A percentile compares a stretch with the other conserved stretches of the same genome.
These are phyloP conservation scores for Bolboschoenus planiculmis DNA, from an alignment of 176 grass and related monocot species.

Conservation along the genomic window DNA sequence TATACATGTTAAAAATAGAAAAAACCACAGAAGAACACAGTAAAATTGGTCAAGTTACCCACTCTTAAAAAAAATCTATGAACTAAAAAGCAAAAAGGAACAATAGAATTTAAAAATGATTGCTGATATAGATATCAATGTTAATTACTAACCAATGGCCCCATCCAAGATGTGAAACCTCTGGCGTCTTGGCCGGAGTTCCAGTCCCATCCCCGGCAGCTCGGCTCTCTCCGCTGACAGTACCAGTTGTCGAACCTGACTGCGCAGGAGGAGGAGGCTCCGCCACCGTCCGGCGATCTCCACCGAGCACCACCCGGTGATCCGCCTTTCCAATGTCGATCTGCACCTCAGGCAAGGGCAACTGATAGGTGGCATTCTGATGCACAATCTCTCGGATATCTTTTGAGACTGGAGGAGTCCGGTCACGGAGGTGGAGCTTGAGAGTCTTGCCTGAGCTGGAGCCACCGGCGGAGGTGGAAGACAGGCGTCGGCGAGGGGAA, in stretches of 20 bases:
- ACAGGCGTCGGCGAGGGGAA: constrained; percentile 14
- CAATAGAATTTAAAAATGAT: neutral
- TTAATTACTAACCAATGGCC: constrained; percentile 32
- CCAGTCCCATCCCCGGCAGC: constrained; percentile 13
- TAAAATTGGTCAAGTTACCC: neutral
- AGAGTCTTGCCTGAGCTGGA: constrained; percentile 33
- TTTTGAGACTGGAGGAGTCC: constrained; percentile 35
- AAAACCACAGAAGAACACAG: neutral
- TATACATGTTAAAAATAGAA: neutral
- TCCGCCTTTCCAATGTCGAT: constrained; percentile 55
- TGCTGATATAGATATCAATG: neutral
- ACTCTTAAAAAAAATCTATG: neutral
- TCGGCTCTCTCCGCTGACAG: constrained; percentile 34
- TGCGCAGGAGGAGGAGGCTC: constrained; percentile 24
- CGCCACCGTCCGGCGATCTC: constrained; percentile 18
- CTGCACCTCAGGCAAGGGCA: constrained; percentile 33
- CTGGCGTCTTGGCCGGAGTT: constrained; percentile 21
- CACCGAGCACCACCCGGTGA: constrained; percentile 5
- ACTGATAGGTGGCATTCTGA: constrained; percentile 26
- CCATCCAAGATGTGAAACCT: constrained; percentile 63
- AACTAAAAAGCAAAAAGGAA: neutral
- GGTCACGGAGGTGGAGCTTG: constrained; percentile 39
- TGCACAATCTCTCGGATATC: constrained; percentile 37
- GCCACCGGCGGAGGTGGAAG: neutral
- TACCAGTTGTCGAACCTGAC: constrained; percentile 26